phyloP scores from a whole-genome alignment of 2,329 filamentous ascomycete genomes.

The Cytospora leucostoma region DNA sequence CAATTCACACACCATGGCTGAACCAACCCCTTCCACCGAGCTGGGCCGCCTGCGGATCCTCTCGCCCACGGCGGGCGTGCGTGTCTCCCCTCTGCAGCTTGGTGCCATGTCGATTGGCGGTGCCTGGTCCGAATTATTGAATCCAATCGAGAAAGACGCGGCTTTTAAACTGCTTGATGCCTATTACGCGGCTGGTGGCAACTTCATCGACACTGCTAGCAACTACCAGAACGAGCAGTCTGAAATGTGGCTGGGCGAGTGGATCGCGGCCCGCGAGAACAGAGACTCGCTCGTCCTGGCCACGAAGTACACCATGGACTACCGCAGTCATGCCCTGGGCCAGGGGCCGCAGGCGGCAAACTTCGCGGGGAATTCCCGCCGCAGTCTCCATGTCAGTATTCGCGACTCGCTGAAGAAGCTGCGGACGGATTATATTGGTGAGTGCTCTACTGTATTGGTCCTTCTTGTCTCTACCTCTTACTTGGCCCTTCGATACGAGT shows the following conservation, averaged over 20 bases:
- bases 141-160: neutral
- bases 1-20: neutral
- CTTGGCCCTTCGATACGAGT: too few species aligned
- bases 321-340: constrained; percentile 34
- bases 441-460: too few species aligned
- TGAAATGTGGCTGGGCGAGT: constrained; percentile 59
- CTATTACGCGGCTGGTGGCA: constrained; percentile 48
- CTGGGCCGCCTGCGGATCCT: constrained; percentile 66
- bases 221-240: constrained; percentile 61
- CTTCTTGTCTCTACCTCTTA: too few species aligned
- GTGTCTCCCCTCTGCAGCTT: constrained; percentile 66
- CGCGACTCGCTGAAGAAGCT: constrained; percentile 45
- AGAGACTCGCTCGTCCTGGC: constrained; percentile 57
- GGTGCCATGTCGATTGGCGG: constrained; percentile 33
- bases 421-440: constrained; percentile 36
- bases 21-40: constrained; percentile 1
- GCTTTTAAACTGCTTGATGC: neutral
- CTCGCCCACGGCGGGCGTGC: constrained; percentile 63
- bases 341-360: constrained; percentile 36
- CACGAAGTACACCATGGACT: constrained; percentile 54
- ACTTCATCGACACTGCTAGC: constrained; percentile 71
- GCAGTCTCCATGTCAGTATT: constrained; percentile 45
- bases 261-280: constrained; percentile 51
- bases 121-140: neutral
- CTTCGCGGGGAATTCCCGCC: constrained; percentile 45